Conservation (phyloP, 345 rosid species). For the Eucalyptus brandiana region DNA sequence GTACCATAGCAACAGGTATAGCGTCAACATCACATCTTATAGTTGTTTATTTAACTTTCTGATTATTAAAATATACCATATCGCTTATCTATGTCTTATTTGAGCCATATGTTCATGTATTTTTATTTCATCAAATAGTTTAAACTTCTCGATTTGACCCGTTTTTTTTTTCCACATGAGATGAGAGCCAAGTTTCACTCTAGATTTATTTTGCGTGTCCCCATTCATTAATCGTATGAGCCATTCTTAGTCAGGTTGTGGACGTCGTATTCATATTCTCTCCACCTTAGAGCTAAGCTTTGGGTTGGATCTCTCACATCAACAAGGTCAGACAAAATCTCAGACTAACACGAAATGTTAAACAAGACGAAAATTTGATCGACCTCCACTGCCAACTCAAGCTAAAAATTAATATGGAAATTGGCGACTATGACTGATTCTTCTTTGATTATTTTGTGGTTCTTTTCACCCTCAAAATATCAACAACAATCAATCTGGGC, state of each 20-base stretch:
- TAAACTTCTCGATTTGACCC: neutral
- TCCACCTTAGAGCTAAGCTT: neutral
- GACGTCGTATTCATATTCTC: neutral
- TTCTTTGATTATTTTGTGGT: neutral
- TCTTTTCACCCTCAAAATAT: neutral
- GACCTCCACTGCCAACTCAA: neutral
- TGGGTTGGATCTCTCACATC: neutral
- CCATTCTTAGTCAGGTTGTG: neutral
- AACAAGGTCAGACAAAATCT: neutral
- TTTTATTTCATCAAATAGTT: neutral
- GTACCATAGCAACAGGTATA: rapidly evolving
- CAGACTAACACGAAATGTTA: neutral
- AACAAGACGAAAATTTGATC: neutral
- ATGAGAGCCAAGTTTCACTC: neutral
- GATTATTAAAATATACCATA: neutral
- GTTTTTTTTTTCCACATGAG: neutral
- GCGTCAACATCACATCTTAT: neutral
- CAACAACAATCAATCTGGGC: neutral
- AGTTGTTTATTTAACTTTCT: neutral
- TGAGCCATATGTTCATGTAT: neutral
- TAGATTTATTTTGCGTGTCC: neutral
- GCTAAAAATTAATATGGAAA: neutral
- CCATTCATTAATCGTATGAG: neutral
- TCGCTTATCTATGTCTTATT: neutral
- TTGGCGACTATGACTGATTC: neutral